phyloP scores from a whole-genome alignment of 768 basidiomycete species.

The Amanita thiersii region DNA sequence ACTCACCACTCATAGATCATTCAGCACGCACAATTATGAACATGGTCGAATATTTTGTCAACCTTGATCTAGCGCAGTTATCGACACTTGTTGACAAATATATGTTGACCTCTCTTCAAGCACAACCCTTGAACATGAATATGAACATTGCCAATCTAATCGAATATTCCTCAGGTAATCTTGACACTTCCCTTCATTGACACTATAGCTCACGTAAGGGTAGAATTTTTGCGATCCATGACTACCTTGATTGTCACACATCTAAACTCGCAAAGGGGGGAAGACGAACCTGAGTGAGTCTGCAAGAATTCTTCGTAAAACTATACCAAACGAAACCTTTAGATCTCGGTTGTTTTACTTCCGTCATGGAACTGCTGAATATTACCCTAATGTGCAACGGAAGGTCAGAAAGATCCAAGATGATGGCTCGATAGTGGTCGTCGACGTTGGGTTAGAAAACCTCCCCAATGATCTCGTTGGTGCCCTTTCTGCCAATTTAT shows the following conservation, averaged over 20 bases:
- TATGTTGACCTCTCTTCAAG: conserved; percentile 37
- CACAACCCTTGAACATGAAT: conserved; percentile 26
- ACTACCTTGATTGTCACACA: conserved; percentile 30
- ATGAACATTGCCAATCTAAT: conserved; percentile 30
- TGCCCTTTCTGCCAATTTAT: conserved; percentile 38
- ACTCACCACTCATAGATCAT: not conserved
- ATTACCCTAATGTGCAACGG: conserved; percentile 17
- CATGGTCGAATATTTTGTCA: conserved; percentile 57
- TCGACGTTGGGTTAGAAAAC: conserved; percentile 36
- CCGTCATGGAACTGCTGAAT: conserved; percentile 38
- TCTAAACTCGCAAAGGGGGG: conserved; percentile 27
- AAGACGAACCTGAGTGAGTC: conserved; percentile 25
- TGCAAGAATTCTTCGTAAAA: not conserved
- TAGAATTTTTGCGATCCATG: conserved; percentile 4
- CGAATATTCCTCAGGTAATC: conserved; percentile 19
- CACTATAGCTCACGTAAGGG: not conserved
- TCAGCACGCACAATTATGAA: conserved; percentile 46
- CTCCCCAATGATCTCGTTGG: conserved; percentile 51
- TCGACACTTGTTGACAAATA: conserved; percentile 48
- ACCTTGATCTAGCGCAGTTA: conserved; percentile 60
- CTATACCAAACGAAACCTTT: conserved; percentile 10
- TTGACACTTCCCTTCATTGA: not conserved
- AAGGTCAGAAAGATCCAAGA: conserved; percentile 15
- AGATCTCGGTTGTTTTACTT: conserved; percentile 45
- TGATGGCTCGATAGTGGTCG: conserved; percentile 40